Conservation (phyloP, 305 asterid species). For the Fraxinus ornus region DNA sequence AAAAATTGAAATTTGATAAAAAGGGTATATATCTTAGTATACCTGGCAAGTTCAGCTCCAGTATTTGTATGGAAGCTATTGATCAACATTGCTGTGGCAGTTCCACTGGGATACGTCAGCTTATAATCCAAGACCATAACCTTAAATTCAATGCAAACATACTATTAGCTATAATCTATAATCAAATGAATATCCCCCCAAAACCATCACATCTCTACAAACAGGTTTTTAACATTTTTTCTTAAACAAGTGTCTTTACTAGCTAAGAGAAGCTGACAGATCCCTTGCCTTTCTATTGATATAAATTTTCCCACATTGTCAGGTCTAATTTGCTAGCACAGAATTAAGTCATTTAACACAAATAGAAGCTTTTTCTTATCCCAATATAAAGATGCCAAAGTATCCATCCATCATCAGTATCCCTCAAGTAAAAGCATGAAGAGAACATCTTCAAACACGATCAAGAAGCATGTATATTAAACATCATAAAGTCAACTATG, state of each 20-base stretch:
- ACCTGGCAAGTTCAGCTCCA: conserved; percentile 98
- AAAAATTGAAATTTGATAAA: neutral
- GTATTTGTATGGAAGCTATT: conserved; percentile 90
- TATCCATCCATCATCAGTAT: neutral
- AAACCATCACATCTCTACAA: neutral
- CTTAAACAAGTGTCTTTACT: neutral
- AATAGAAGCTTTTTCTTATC: neutral
- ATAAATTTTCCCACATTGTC: neutral
- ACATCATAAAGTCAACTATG: neutral
- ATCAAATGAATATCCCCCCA: neutral
- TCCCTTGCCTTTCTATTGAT: neutral
- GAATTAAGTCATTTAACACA: neutral
- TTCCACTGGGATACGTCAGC: conserved; percentile 91
- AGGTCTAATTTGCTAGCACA: neutral
- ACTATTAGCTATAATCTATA: neutral
- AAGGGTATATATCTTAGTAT: neutral
- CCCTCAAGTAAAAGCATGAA: neutral
- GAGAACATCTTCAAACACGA: neutral
- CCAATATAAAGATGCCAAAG: neutral
- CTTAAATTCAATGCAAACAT: conserved; percentile 37
- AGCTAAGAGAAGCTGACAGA: neutral
- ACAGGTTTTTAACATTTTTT: neutral
- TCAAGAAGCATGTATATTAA: neutral
- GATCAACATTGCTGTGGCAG: conserved; percentile 96
- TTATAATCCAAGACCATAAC: conserved; percentile 88